Base-by-base conservation (phyloP, 2,329 filamentous ascomycete species). In the Cercospora zeae-maydis region DNA sequence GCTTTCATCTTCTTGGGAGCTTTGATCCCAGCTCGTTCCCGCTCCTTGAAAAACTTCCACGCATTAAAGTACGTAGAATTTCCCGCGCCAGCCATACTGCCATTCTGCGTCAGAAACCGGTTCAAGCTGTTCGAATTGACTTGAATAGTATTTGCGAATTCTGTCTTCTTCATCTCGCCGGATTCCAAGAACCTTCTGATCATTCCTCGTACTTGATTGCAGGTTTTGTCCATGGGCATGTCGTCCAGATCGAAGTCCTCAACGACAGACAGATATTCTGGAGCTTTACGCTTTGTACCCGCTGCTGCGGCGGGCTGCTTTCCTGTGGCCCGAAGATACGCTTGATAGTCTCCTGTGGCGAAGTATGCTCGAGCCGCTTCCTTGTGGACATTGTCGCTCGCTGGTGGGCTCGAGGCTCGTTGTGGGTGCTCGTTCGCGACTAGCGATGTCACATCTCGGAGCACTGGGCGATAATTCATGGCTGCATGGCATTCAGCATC, bases 51-150 rank as follows among this genome's bases (percentile, higher is more conserved):
- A 65, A 78, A 79, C 2, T 63, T 76, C 62, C 66, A 68, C 3
- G 64, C 66, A 21, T 59, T 57, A 75, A 67, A 73, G 62, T 75
- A 79, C 0, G 71, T 71, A 7, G 66, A 61, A 55, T 70, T 76
- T 4, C 65, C 64, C 2, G 60, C 5, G 47, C 78, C 77, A 39
- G 74, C 75, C 63, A 75, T 72, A 4, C 74, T 70, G 4, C 81
- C 80, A 24, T 72, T 78, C 69, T 79, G 78, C n/a, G 76, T 75
- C 78, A 85, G 81, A 71, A 86, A 86, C 4, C 64, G 67, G n/a
- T 66, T 66, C 65, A 80, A 80, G 7, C 75, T 72, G 21, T 67
- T 73, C n/a, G 66, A 58, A 60, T 68, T 68, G 10, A 77, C 74
- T n/a, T 71, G 69, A 45, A 81, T 75, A 1, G 72, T 70, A 4